Base-by-base conservation (phyloP, 495 filamentous ascomycete species). In the Cercophora newfieldiana region DNA sequence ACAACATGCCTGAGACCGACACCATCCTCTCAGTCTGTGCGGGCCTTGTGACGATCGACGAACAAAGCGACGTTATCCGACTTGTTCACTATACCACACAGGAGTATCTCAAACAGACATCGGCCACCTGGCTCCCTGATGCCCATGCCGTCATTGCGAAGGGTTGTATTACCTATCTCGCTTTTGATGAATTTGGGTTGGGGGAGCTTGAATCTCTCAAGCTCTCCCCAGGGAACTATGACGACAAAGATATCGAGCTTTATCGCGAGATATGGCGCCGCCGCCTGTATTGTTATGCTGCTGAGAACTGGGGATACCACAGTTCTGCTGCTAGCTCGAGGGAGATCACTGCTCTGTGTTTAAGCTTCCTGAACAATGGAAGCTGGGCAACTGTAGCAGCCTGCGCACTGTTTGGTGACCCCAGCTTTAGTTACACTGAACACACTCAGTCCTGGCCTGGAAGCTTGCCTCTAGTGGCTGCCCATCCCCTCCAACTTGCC, bases 81-180 rank as follows among this genome's bases (percentile, higher is more conserved):
- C 53, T 56, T 24, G 24, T 56, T 26, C 53, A 56, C 53, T 56
- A 24, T 21, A 56, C 53, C 10, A 56, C 53, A 7, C 53, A 28
- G 22, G 53, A 56, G 18, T 56, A 56, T 56, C 22, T 56, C 25
- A 28, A 24, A 6, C 18, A 21, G 3, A 28, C 24, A 7, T 24
- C 53, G 6, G 18, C 18, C 3, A 2, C 10, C 7, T 14, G 10
- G 18, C 25, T 56, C 18, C 53, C 53, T 25, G 7, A 18, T 14
- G 53, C 24, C 8, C 18, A 56, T 5, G 10, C 18, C 6, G 53
- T 24, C 6, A 56, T 56, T 18, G 10, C 25, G 21, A 24, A 56
- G 10, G 53, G 6, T 6, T 56, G 53, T 28, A 21, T 26, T 4
- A 24, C 30, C 5, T 33, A 28, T 56, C 25, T 56, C 7, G 25